Evolutionary conservation across 805 yeast genomes (phyloP).

Genomic region (Crinitomyces ghanaensis): DNA sequence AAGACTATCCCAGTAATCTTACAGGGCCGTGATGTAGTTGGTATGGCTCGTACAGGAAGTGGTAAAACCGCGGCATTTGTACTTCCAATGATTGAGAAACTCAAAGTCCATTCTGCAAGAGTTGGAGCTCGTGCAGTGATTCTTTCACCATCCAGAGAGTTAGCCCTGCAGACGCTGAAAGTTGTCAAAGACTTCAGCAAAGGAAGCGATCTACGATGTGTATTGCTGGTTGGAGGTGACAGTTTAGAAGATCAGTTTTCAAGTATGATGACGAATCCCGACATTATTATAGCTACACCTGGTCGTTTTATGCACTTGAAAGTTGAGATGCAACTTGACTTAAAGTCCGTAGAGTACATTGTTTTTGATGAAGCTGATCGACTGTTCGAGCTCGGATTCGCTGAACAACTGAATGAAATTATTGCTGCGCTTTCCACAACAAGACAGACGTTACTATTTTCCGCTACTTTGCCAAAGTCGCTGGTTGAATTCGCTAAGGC

Average conservation of each 20-base stretch:
- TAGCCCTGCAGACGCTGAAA: constrained; percentile 85
- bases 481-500: constrained; percentile 96
- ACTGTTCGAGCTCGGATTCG: constrained; percentile 90
- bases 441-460: constrained; percentile 81
- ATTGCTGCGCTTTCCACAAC: constrained; percentile 69
- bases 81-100: constrained; percentile 76
- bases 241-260: constrained; percentile 94
- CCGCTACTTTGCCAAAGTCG: constrained; percentile 89
- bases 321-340: constrained; percentile 86
- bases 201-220: constrained; percentile 73
- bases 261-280: constrained; percentile 89
- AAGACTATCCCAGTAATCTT: constrained; percentile 86
- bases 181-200: constrained; percentile 79
- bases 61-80: constrained; percentile 98
- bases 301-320: constrained; percentile 94
- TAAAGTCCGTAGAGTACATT: constrained; percentile 74
- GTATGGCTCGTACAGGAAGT: constrained; percentile 99
- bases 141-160: constrained; percentile 89
- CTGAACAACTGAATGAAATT: constrained; percentile 84
- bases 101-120: constrained; percentile 73
- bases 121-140: constrained; percentile 85
- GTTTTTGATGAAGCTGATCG: constrained; percentile 98
- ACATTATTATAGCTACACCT: constrained; percentile 91
- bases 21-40: constrained; percentile 87
- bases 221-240: constrained; percentile 92